phyloP scores from a whole-genome alignment of 306 rosid genomes.

The Cucurbita moschata region DNA sequence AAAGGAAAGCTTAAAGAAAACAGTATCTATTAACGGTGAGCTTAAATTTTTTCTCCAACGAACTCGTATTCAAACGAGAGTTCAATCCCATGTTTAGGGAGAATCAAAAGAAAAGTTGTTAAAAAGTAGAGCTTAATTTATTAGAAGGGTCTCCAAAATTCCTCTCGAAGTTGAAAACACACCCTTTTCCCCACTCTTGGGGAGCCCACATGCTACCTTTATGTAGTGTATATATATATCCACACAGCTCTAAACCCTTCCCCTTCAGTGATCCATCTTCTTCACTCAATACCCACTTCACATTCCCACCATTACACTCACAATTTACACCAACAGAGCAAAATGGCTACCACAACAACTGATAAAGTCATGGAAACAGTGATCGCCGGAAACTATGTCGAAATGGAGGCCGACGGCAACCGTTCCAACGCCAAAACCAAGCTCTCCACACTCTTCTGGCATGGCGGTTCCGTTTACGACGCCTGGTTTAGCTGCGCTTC shows the following conservation, averaged over 20 bases:
- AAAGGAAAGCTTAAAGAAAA: no score
- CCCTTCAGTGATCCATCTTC: not conserved
- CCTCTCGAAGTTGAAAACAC: not conserved
- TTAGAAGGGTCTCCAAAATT: not conserved
- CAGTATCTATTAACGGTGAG: no score
- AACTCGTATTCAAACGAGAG: no score
- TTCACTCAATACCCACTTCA: not conserved
- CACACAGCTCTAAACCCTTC: not conserved
- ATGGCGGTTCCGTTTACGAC: slow-evolving; percentile 92
- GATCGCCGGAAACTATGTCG: slow-evolving; percentile 73
- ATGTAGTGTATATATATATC: not conserved
- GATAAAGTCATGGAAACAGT: slow-evolving; percentile 66
- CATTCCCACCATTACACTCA: not conserved
- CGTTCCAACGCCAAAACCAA: slow-evolving; percentile 34
- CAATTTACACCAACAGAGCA: not conserved
- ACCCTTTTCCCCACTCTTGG: slow-evolving; percentile 1
- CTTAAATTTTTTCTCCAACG: no score
- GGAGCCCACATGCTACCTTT: slow-evolving; percentile 1
- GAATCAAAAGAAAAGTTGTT: not conserved
- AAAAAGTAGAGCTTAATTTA: not conserved
- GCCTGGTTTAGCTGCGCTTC: slow-evolving; percentile 99
- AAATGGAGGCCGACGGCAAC: slow-evolving; percentile 80
- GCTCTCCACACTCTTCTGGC: slow-evolving; percentile 72
- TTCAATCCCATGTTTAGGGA: no score
- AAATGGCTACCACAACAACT: slow-evolving; percentile 19